Conservation (phyloP, 805 yeast species). For the Saccharomycopsis fermentans region DNA sequence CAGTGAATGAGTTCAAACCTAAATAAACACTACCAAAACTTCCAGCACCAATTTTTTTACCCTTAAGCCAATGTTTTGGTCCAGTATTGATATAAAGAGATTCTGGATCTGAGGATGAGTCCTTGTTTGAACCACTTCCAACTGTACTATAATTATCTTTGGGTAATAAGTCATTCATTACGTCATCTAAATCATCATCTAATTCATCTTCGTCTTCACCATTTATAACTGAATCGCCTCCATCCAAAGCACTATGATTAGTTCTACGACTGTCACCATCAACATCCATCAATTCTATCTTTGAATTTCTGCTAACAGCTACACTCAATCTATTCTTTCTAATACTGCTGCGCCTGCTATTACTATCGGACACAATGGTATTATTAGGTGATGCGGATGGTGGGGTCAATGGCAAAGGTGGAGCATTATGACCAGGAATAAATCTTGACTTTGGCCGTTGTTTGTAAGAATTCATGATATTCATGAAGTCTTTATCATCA, state of each 20-base stretch:
- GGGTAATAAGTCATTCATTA: neutral
- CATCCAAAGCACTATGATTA: conserved; percentile 3
- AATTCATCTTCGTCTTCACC: conserved; percentile 4
- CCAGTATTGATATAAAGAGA: conserved; percentile 32
- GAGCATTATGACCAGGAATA: conserved; percentile 13
- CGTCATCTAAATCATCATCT: conserved; percentile 12
- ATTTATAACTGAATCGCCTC: neutral
- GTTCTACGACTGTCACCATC: neutral
- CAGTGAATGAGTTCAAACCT: conserved; percentile 86
- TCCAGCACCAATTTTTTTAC: conserved; percentile 90
- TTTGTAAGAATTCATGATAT: conserved; percentile 14
- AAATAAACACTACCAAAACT: conserved; percentile 89
- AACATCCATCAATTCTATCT: conserved; percentile 16
- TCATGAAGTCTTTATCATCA: conserved; percentile 18
- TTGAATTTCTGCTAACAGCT: conserved; percentile 15
- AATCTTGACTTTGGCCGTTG: conserved; percentile 15
- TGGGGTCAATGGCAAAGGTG: conserved; percentile 14
- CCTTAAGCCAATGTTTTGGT: conserved; percentile 83
- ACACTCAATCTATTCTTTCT: conserved; percentile 13
- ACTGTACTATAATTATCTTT: neutral
- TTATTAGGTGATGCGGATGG: neutral
- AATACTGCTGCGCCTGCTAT: neutral
- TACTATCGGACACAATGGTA: neutral
- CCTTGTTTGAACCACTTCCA: conserved; percentile 25
- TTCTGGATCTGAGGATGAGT: conserved; percentile 20